Evolutionary conservation across 2,329 filamentous ascomycete species (phyloP).

Genomic region (Epichloe typhina): DNA sequence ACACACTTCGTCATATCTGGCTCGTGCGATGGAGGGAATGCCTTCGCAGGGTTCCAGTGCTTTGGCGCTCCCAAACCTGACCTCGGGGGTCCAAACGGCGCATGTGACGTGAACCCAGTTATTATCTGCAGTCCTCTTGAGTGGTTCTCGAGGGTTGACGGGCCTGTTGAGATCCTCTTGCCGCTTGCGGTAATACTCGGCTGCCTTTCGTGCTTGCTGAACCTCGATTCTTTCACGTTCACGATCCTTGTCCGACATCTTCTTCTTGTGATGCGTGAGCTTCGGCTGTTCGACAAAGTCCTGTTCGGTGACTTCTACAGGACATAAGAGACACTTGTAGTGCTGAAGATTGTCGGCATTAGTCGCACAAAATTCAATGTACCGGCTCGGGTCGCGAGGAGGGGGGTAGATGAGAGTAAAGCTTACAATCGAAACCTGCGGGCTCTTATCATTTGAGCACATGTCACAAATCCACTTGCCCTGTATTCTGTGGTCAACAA

Average conservation of each 20-base stretch:
- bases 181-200: constrained; percentile 68
- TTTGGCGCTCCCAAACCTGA: constrained; percentile 79
- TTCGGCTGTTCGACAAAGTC: constrained; percentile 65
- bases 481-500: constrained; percentile 53
- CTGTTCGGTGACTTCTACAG: constrained; percentile 66
- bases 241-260: constrained; percentile 73
- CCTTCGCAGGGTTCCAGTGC: constrained; percentile 79
- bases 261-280: constrained; percentile 56
- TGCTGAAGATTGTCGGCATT: constrained; percentile 29
- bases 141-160: constrained; percentile 68
- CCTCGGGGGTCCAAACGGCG: constrained; percentile 81
- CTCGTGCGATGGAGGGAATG: constrained; percentile 65
- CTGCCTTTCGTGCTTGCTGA: constrained; percentile 66
- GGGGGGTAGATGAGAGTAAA: too few relatives aligned
- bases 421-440: constrained; percentile 78
- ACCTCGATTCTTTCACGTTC: constrained; percentile 80
- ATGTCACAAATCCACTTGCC: constrained; percentile 92
- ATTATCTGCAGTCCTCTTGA: constrained; percentile 90
- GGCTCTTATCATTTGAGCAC: constrained; percentile 87
- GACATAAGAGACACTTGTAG: constrained; percentile 88
- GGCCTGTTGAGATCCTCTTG: constrained; percentile 80
- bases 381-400: not conserved
- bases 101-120: constrained; percentile 97
- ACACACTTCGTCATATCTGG: constrained; percentile 65
- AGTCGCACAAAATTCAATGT: constrained; percentile 9